Base-by-base conservation (phyloP, 495 filamentous ascomycete species). In the Parachaetomium inaequale region DNA sequence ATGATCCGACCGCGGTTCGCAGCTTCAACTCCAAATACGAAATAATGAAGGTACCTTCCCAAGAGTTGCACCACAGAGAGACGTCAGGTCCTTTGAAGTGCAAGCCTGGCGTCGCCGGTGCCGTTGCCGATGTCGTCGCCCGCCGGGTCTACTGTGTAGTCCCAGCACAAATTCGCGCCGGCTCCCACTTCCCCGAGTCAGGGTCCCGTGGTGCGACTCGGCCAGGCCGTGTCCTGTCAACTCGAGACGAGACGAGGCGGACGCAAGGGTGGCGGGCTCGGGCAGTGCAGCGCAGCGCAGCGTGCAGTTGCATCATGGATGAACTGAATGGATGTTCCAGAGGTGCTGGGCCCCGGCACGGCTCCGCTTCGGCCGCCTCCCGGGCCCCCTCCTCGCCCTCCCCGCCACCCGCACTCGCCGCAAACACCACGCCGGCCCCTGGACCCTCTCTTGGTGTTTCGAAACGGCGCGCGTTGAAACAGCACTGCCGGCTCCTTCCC, bases 381-480 rank as follows among this genome's bases (percentile, higher is more conserved):
- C 46, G 46, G 11, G 0, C n/a, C 46, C 23, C 11, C 49, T 28
- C 12, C 11, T 4, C 23, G 7, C 47, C 25, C 53, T 36, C 19
- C 8, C 32, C 31, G 19, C 31, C 25, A 14, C 31, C 12, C 15
- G 17, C 51, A 3, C 38, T 38, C 51, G 38, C 7, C 19, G 17
- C 51, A 3, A 54, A 54, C 51, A 54, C 7, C 19, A 10, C 6
- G 26, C 6, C 15, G 32, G 19, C 51, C 19, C 31, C 32, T 34
- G n/a, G 14, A 36, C 53, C 42, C 42, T 11, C n/a, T 40, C 21
- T 55, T 42, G 21, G 32, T 55, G 34, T 55, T 55, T 42, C 31
- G 53, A 42, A 55, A 55, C 53, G 15, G 21, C 36, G 6, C 1
- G 5, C 21, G 36, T 28, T 42, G 34, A 55, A 55, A 42, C 51